Evolutionary conservation across 805 yeast species (phyloP).

Genomic region (Pichia heedii): DNA sequence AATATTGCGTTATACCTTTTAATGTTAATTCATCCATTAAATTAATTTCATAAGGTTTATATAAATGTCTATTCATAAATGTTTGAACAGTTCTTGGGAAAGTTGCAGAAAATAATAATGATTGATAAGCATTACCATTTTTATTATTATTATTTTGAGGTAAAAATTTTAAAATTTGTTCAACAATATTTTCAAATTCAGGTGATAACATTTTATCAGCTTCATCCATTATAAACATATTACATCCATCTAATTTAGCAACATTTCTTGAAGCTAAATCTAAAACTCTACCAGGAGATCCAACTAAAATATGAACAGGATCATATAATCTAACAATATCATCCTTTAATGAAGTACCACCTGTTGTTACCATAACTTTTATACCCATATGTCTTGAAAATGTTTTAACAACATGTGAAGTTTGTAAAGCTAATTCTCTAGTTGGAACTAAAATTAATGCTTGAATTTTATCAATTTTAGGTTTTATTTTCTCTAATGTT

Average conservation of each 20-base stretch:
- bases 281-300: constrained; percentile 95
- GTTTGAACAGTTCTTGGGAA: constrained; percentile 91
- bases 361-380: constrained; percentile 96
- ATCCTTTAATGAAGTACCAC: constrained; percentile 91
- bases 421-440: constrained; percentile 94
- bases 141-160: constrained; percentile 36
- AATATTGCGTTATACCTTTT: constrained; percentile 93
- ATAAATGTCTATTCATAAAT: constrained; percentile 84
- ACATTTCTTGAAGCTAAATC: constrained; percentile 85
- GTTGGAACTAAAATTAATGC: constrained; percentile 93
- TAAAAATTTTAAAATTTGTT: constrained; percentile 74
- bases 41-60: constrained; percentile 90
- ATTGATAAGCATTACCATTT: constrained; percentile 52
- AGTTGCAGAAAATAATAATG: constrained; percentile 86
- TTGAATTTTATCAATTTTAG: constrained; percentile 77
- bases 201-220: constrained; percentile 94
- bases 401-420: constrained; percentile 94
- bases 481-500: constrained; percentile 78
- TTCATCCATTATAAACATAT: constrained; percentile 93
- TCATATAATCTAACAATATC: constrained; percentile 90
- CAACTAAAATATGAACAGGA: constrained; percentile 89
- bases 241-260: constrained; percentile 81
- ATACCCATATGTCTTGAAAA: constrained; percentile 88
- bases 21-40: constrained; percentile 95
- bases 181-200: constrained; percentile 81